Percentiles rank a stretch among this genome's conserved stretches.
phyloP scores from a whole-genome alignment of 768 basidiomycete genomes.

The Naganishia friedmannii region DNA sequence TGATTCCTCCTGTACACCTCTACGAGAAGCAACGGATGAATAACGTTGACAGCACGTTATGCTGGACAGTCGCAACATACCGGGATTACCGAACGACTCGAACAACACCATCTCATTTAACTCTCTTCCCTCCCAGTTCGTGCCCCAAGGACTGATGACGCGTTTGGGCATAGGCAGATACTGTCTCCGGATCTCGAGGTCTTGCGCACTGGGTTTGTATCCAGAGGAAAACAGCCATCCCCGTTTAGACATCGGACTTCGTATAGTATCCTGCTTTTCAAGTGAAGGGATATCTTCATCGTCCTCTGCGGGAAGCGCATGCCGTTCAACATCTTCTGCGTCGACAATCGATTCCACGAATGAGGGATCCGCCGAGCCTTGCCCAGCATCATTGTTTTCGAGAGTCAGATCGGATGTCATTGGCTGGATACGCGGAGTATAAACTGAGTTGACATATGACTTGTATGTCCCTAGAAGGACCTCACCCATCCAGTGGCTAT shows the following conservation, averaged over 20 bases:
- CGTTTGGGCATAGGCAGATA: constrained; percentile 12
- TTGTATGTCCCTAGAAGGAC: constrained; percentile 25
- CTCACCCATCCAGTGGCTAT: constrained; percentile 30
- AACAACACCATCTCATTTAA: constrained; percentile 34
- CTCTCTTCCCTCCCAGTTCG: constrained; percentile 36
- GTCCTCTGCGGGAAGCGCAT: not conserved
- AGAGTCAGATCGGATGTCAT: not conserved
- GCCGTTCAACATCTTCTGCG: not conserved
- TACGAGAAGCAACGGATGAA: not conserved
- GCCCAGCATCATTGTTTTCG: not conserved
- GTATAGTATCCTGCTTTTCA: not conserved
- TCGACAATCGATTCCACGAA: too few species aligned
- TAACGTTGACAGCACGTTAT: not conserved
- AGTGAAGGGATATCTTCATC: not conserved
- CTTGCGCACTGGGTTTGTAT: not conserved
- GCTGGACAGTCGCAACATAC: constrained; percentile 24
- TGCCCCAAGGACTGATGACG: constrained; percentile 46
- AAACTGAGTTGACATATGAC: constrained; percentile 8
- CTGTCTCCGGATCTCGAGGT: constrained; percentile 14
- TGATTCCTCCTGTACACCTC: constrained; percentile 24
- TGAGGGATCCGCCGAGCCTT: not conserved
- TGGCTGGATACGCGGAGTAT: not conserved
- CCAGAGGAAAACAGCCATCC: constrained; percentile 11
- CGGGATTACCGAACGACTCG: constrained; percentile 28
- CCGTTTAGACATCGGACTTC: not conserved